phyloP scores from a whole-genome alignment of 345 rosid genomes.

The Lepidium africanum region DNA sequence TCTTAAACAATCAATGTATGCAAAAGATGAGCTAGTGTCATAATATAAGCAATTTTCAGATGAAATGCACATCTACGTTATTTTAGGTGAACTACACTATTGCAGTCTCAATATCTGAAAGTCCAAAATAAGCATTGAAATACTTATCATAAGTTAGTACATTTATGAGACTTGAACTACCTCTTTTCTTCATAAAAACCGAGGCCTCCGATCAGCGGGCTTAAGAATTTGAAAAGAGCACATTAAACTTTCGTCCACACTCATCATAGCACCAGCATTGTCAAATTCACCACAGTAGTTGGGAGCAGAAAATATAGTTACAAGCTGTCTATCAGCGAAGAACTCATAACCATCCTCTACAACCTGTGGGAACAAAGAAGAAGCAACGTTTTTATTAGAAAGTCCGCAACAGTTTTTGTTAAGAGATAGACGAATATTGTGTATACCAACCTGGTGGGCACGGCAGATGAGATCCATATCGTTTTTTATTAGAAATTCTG shows the following conservation, averaged over 20 bases:
- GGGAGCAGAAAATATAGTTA: conserved; percentile 92
- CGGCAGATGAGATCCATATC: conserved; percentile 97
- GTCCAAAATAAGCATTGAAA: not conserved
- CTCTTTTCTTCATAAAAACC: conserved; percentile 45
- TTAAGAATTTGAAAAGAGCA: conserved; percentile 95
- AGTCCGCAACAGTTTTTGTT: not conserved
- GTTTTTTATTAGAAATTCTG: conserved; percentile 62
- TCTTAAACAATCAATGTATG: not conserved
- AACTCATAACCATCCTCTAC: conserved; percentile 96
- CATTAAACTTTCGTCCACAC: conserved; percentile 92
- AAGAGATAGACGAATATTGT: not conserved
- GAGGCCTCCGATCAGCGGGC: conserved; percentile 61
- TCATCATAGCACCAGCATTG: conserved; percentile 97
- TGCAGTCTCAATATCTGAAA: not conserved
- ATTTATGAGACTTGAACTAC: conserved; percentile 8
- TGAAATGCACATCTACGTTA: not conserved
- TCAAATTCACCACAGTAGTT: conserved; percentile 96
- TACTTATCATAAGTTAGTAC: not conserved
- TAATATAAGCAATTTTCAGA: not conserved
- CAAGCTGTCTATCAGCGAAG: conserved; percentile 86
- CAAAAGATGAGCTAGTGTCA: not conserved
- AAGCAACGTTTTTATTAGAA: not conserved
- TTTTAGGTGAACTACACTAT: not conserved
- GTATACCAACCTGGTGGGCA: conserved; percentile 72
- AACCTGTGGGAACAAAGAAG: conserved; percentile 35